These are phyloP conservation scores for Mycena venus DNA, from an alignment of 768 basidiomycete species.

Conservation along the genomic window DNA sequence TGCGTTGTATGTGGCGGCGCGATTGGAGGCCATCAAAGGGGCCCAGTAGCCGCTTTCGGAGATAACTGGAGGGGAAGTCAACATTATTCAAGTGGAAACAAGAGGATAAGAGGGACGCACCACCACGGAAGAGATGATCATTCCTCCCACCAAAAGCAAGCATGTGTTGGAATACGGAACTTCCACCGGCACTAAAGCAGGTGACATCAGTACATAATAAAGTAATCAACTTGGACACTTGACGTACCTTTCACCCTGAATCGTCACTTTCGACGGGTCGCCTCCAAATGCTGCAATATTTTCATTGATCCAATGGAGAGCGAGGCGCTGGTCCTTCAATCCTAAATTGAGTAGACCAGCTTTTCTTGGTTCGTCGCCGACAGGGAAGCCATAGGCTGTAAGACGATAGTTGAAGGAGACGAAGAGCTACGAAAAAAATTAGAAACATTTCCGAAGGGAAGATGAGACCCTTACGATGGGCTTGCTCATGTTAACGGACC, in stretches of 20 bases:
- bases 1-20: constrained; percentile 25
- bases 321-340: constrained; percentile 26
- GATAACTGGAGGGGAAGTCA: constrained; percentile 18
- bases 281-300: constrained; percentile 25
- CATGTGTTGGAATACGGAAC: constrained; percentile 27
- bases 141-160: constrained; percentile 25
- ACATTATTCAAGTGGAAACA: constrained; percentile 22
- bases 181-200: constrained; percentile 22
- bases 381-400: constrained; percentile 29
- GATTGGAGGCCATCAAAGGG: constrained; percentile 26
- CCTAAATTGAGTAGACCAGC: constrained; percentile 28
- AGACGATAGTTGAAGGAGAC: constrained; percentile 25
- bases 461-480: constrained; percentile 20
- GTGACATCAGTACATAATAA: constrained; percentile 23
- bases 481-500: constrained; percentile 25
- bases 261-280: constrained; percentile 25
- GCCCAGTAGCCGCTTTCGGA: constrained; percentile 23
- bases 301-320: constrained; percentile 25
- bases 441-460: constrained; percentile 20
- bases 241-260: constrained; percentile 25
- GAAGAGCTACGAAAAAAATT: constrained; percentile 23
- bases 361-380: constrained; percentile 21
- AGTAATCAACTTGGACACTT: constrained; percentile 23
- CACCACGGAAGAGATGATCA: constrained; percentile 26
- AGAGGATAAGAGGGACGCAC: constrained; percentile 23